Evolutionary conservation across 2,329 filamentous ascomycete genomes (phyloP).

Genomic region (Apiospora pterosperma): DNA sequence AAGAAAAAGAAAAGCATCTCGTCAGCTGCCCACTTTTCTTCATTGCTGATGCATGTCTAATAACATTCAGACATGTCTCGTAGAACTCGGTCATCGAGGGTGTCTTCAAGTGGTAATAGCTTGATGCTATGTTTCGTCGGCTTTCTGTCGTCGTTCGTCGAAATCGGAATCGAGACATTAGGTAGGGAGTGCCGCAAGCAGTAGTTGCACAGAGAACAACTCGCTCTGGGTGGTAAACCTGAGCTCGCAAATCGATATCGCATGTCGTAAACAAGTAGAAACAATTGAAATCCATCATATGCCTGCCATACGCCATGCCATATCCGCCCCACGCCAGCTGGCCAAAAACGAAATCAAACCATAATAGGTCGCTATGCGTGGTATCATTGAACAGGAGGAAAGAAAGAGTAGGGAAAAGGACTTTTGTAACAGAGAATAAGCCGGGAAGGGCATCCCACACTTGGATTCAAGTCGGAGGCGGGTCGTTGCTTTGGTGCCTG

Average conservation of each 20-base stretch:
- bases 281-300: background rate
- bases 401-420: background rate
- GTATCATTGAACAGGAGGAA: conserved; percentile 8
- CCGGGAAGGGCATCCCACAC: background rate
- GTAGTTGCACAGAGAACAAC: background rate
- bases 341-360: conserved; percentile 11
- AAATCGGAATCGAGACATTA: background rate
- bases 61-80: conserved; percentile 2
- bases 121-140: background rate
- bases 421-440: background rate
- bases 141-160: background rate
- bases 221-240: background rate
- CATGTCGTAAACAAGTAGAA: background rate
- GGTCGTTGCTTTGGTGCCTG: background rate
- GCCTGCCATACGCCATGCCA: background rate
- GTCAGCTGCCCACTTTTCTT: conserved; percentile 5
- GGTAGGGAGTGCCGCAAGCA: background rate
- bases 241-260: background rate
- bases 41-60: conserved; percentile 1
- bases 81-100: background rate
- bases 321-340: background rate
- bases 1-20: conserved; percentile 13
- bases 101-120: background rate
- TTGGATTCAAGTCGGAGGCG: background rate
- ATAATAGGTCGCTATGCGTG: conserved; percentile 12